Percentiles rank a stretch among this genome's conserved stretches.
phyloP scores from a whole-genome alignment of 2,329 filamentous ascomycete species.

The Daldinia sp. region DNA sequence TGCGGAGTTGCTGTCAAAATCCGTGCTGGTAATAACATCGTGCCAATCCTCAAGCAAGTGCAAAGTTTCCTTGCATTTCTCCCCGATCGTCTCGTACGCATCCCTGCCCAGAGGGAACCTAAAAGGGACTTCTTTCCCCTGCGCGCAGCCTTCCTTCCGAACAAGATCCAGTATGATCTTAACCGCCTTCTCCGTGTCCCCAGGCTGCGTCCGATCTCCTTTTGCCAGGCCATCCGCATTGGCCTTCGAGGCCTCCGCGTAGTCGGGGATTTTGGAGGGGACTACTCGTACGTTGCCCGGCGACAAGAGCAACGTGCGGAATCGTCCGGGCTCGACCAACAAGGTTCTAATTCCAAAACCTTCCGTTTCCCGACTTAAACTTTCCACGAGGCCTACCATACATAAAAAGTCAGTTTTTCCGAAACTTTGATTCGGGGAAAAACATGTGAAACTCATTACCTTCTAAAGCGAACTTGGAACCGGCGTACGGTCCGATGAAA shows the following conservation, averaged over 20 bases:
- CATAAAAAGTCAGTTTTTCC: not conserved
- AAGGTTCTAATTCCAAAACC: slow-evolving; percentile 37
- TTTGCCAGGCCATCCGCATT: slow-evolving; percentile 19
- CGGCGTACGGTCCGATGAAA: slow-evolving; percentile 32
- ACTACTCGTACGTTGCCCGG: slow-evolving; percentile 21
- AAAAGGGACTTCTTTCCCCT: slow-evolving; percentile 31
- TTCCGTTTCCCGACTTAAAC: slow-evolving; percentile 32
- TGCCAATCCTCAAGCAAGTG: slow-evolving; percentile 32
- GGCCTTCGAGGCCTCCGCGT: slow-evolving; percentile 17
- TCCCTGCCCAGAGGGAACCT: slow-evolving; percentile 38
- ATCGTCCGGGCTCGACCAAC: slow-evolving; percentile 39
- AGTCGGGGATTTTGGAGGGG: slow-evolving; percentile 25
- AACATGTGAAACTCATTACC: slow-evolving; percentile 13
- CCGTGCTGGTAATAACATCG: slow-evolving; percentile 34
- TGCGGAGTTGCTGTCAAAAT: slow-evolving; percentile 25
- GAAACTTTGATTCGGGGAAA: not conserved
- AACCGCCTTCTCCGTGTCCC: slow-evolving; percentile 35
- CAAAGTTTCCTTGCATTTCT: slow-evolving; percentile 38
- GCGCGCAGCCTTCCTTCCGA: slow-evolving; percentile 35
- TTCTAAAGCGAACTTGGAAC: slow-evolving; percentile 41
- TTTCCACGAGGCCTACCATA: slow-evolving; percentile 34
- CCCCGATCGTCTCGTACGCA: slow-evolving; percentile 28
- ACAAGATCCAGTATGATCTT: slow-evolving; percentile 40
- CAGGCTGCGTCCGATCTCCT: slow-evolving; percentile 36
- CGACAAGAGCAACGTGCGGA: slow-evolving; percentile 37